Evolutionary conservation across 768 basidiomycete genomes (phyloP), one percentile per base, ranked within the genome.

Genomic region (Coprinopsis sp.): DNA sequence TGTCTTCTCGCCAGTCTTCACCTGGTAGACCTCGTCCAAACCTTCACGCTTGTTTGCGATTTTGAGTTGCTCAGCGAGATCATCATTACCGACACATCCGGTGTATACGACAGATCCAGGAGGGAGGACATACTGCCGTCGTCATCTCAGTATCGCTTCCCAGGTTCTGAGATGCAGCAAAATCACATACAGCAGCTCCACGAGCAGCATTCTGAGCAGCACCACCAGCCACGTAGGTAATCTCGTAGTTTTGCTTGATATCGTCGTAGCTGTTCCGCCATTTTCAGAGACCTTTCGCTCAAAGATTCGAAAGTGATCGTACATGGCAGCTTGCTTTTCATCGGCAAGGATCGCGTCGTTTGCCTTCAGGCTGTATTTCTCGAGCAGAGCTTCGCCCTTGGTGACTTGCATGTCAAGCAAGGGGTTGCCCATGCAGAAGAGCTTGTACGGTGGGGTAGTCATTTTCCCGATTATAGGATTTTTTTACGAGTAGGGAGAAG

Each of bases 291-390:
- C 19, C 8, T 37, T n/a, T 21, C 29, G 12, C 6, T 48, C 10
- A 47, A 12, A 18, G 37, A 44, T 30, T 28, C 12, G 6, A 29
- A 21, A 34, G 21, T 21, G 19, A 60, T 19, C 83, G 55, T 56
- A 95, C 93, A 98, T 82, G n/a, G 82, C 74, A 47, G 75, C 69
- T 54, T 98, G 95, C 67, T 91, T 87, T 50, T 84, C 86, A 54
- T 84, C 86, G 2, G 94, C 95, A 47, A 99, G 78, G 65, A 97
- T 93, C 37, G 96, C 95, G 65, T 99, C 90, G 72, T 99, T 94
- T 44, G 92, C 75, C 61, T 91, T 90, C 58, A 99, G 79, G 49
- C 68, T 78, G 62, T 98, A 99, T 67, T 96, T 97, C 59, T 85
- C 71, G 47, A 98, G 73, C 33, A 97, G 77, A 25, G 74, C 74